Evolutionary conservation across 306 rosid genomes (phyloP).

Genomic region (Rosa chinensis): DNA sequence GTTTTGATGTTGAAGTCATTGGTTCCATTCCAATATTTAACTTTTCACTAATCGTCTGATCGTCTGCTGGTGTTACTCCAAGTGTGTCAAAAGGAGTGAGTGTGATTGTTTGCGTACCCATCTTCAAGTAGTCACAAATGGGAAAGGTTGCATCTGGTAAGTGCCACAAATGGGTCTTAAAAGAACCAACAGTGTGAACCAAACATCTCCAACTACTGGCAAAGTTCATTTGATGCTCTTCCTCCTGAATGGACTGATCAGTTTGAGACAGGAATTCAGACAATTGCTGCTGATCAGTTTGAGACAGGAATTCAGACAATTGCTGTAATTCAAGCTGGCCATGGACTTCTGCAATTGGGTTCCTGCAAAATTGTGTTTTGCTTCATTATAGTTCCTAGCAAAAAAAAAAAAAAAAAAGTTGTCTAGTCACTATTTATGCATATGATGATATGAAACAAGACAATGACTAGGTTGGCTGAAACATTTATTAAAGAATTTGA

Average conservation of each 20-base stretch:
- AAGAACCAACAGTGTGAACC: slow-evolving; percentile 97
- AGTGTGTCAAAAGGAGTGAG: no score
- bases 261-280: slow-evolving; percentile 97
- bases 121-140: slow-evolving; percentile 20
- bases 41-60: no score
- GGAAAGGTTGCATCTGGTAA: slow-evolving; percentile 99
- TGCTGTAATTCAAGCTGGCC: slow-evolving; percentile 99
- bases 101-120: no score
- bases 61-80: no score
- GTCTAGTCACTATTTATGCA: no score
- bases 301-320: slow-evolving; percentile 99
- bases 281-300: slow-evolving; percentile 94
- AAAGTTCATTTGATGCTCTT: slow-evolving; percentile 98
- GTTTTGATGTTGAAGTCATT: no score
- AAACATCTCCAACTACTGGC: slow-evolving; percentile 97
- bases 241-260: slow-evolving; percentile 99
- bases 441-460: neutral
- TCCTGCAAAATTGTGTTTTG: slow-evolving; percentile 86
- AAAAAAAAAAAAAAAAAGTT: neutral
- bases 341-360: slow-evolving; percentile 97
- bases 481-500: neutral
- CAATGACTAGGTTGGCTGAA: neutral
- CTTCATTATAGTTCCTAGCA: neutral
- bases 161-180: slow-evolving; percentile 99
- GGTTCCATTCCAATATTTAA: no score